Conservation (phyloP, 768 basidiomycete genomes). For the Clathrus columnatus region DNA sequence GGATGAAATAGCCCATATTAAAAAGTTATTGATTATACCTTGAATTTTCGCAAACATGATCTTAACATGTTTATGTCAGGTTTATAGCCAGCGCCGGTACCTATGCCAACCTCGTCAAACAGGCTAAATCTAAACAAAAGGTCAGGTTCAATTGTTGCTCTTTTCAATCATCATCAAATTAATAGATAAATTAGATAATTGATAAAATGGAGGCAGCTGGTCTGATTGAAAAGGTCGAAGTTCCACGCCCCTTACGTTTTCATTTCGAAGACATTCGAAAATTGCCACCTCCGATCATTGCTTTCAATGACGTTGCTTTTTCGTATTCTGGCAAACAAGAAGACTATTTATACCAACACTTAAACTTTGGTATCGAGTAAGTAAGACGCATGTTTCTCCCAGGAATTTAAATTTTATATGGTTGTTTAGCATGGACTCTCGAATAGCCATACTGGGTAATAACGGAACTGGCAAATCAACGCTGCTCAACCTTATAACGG, state of each 20-base stretch:
- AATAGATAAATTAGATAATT: too few species aligned
- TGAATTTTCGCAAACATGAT: constrained; percentile 1
- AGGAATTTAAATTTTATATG: background rate
- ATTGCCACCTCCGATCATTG: constrained; percentile 95
- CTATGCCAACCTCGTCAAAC: constrained; percentile 96
- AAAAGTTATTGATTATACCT: constrained; percentile 54
- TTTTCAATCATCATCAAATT: background rate
- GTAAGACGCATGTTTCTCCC: constrained; percentile 20
- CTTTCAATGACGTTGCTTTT: constrained; percentile 92
- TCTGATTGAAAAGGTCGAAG: constrained; percentile 85
- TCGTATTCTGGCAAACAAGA: constrained; percentile 85
- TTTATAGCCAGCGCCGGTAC: constrained; percentile 99
- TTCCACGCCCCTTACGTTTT: constrained; percentile 68
- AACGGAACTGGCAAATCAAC: constrained; percentile 96
- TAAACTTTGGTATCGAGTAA: constrained; percentile 97
- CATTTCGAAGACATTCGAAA: constrained; percentile 93
- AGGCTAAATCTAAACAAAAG: constrained; percentile 99
- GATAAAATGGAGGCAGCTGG: constrained; percentile 99
- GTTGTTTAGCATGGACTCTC: constrained; percentile 72
- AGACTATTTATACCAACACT: constrained; percentile 79
- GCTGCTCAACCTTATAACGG: constrained; percentile 82
- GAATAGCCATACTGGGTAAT: constrained; percentile 91
- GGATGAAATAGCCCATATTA: constrained; percentile 97
- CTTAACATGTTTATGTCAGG: constrained; percentile 29
- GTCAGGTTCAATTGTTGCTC: constrained; percentile 9